Percentiles rank a stretch among this genome's conserved stretches.
Evolutionary conservation across 83 land plant genomes (phyloP).

Genomic region (Thuja plicata): DNA sequence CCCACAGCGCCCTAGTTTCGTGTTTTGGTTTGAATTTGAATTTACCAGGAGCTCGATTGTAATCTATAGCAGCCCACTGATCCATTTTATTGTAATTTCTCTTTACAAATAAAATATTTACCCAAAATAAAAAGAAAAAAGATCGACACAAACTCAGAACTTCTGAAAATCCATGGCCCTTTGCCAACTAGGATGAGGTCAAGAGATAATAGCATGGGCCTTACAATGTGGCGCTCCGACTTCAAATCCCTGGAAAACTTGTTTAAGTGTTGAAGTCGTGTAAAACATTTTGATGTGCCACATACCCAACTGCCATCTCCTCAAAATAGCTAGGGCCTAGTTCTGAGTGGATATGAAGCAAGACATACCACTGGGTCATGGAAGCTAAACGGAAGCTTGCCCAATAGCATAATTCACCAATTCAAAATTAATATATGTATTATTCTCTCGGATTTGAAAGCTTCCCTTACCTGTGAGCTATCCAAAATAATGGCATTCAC

Average conservation of each 20-base stretch:
- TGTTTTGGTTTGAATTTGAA: too few relatives aligned
- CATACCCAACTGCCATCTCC: background rate
- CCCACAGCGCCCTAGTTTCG: too few relatives aligned
- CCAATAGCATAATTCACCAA: background rate
- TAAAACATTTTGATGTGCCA: background rate
- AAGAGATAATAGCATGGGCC: background rate
- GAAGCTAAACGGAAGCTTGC: background rate
- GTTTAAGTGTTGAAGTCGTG: background rate
- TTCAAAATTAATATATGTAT: background rate
- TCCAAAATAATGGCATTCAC: conserved; percentile 79
- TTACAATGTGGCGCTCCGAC: background rate
- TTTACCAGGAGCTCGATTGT: too few relatives aligned
- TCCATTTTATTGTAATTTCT: too few relatives aligned
- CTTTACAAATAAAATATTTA: background rate
- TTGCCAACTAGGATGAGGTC: background rate
- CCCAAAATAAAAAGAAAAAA: background rate
- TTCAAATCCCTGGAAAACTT: background rate
- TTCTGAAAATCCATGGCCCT: background rate
- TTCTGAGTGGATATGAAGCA: background rate
- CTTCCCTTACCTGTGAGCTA: conserved; percentile 48
- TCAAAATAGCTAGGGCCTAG: background rate
- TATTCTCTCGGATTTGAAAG: background rate
- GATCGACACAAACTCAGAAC: background rate
- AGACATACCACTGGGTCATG: background rate
- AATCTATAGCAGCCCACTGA: too few relatives aligned